phyloP scores from a whole-genome alignment of 768 basidiomycete species.

The Pulveroboletus sp. region DNA sequence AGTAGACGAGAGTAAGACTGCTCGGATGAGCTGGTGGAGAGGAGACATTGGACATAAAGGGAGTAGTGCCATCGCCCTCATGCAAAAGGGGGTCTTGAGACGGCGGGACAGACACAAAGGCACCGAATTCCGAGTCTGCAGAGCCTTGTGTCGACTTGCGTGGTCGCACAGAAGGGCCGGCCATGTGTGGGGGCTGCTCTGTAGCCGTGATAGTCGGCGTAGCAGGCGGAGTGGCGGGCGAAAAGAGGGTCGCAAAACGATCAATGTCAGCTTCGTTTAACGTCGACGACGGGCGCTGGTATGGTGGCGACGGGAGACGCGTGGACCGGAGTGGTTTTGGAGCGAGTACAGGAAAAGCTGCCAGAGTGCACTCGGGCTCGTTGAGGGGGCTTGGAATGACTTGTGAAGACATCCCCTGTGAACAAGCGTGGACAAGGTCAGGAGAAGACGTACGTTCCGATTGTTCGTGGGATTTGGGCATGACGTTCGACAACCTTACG shows the following conservation, averaged over 20 bases:
- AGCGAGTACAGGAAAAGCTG: neutral
- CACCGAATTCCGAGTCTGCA: conserved; percentile 52
- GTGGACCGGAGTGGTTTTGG: neutral
- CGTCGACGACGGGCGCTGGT: neutral
- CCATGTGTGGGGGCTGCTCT: neutral
- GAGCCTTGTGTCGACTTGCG: conserved; percentile 21
- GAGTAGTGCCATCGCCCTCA: neutral
- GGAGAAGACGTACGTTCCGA: neutral
- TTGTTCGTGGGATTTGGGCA: neutral
- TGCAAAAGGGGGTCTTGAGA: conserved; percentile 43
- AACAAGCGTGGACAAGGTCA: neutral
- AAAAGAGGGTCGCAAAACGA: conserved; percentile 42
- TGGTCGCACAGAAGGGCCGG: neutral
- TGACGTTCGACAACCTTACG: neutral
- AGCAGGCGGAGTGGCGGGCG: conserved; percentile 34
- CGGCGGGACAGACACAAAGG: conserved; percentile 54
- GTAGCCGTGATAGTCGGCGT: conserved; percentile 13
- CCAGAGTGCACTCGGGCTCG: neutral
- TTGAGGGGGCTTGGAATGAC: neutral
- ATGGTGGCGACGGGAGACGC: neutral
- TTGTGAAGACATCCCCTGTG: conserved; percentile 8
- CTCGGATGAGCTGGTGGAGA: neutral
- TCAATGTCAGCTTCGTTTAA: conserved; percentile 31
- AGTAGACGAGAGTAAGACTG: conserved; percentile 43
- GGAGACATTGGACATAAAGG: neutral